Base-by-base conservation (phyloP, 768 basidiomycete species). In the Phlebiopsis flavidoalba region DNA sequence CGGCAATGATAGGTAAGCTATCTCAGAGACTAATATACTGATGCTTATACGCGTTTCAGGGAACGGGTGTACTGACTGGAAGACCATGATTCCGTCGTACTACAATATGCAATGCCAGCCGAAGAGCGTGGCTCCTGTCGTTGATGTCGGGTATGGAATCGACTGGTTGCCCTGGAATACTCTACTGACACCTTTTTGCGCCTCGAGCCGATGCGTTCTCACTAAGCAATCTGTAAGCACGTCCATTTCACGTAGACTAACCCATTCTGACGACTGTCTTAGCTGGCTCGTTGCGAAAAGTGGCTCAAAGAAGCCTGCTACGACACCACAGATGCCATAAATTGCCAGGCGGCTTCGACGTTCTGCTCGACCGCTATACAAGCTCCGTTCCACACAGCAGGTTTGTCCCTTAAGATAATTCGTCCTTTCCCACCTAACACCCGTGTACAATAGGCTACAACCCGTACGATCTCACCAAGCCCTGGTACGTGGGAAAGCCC, bases 381-480 rank as follows among this genome's bases (percentile, higher is more conserved):
- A 19, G 17, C n/a, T 1, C 46, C 57, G 10, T 35, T 59, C 35
- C 36, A 3, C n/a, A 22, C 37, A 22, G 54, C 48, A 4, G 48
- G 48, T 19, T 4, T 8, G 37, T 43, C 8, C 26, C 54, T 36
- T 36, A 4, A 53, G 5, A 1, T n/a, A 43, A 43, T 24, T 7
- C 22, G 15, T 53, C 22, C 17, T 6, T 2, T 17, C 10, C 8
- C 17, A 58, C 5, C 40, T 45, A 3, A n/a, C 24, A 57, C 8
- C n/a, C 6, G 3, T 35, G 8, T 6, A 15, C 78, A 77, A 77
- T 11, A 72, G 73, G 70, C 31, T 59, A 64, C 22, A 85, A 85
- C 67, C 83, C 81, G 1, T 91, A 92, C 68, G 89, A 92, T 66
- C 80, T 92, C 53, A 86, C 80, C 66, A 80, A 80, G 67, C 71